Evolutionary conservation across 257 asterid genomes (phyloP).

Genomic region (Asclepias syriaca): DNA sequence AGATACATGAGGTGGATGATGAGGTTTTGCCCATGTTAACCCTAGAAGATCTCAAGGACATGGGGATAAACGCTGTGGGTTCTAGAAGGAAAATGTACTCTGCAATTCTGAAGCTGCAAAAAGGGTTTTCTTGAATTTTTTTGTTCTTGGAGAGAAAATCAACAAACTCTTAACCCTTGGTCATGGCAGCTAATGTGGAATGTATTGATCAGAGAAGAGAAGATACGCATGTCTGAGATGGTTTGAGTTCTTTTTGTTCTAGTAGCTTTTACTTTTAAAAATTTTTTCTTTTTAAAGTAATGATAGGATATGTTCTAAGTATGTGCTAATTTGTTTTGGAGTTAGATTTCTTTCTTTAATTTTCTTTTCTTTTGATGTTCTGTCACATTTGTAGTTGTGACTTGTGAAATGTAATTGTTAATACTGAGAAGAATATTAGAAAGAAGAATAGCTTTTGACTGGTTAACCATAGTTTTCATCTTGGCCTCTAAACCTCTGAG

Average conservation of each 20-base stretch:
- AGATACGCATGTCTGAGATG: constrained; percentile 23
- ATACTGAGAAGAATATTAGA: constrained; percentile 31
- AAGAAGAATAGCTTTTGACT: constrained; percentile 22
- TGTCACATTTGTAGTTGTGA: constrained; percentile 14
- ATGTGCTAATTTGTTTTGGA: constrained; percentile 26
- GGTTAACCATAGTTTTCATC: background rate
- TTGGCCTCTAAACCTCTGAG: constrained; percentile 1
- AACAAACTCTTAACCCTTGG: constrained; percentile 14
- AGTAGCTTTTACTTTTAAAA: constrained; percentile 16
- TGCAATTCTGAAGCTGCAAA: constrained; percentile 59
- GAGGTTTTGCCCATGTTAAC: constrained; percentile 80
- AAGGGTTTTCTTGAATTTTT: constrained; percentile 58
- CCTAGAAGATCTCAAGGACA: constrained; percentile 88
- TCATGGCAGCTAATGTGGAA: constrained; percentile 8
- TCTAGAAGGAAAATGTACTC: constrained; percentile 78
- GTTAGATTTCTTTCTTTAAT: constrained; percentile 23
- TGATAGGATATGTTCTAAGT: constrained; percentile 28
- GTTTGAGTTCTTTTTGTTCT: constrained; percentile 34
- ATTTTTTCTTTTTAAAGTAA: constrained; percentile 23
- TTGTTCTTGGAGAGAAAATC: background rate
- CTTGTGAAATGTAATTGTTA: constrained; percentile 30
- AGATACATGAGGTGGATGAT: constrained; percentile 88
- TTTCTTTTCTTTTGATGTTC: constrained; percentile 17
- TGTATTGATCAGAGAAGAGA: constrained; percentile 1
- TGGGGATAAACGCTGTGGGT: constrained; percentile 91